A percentile compares a stretch with the other conserved stretches of the same genome.
phyloP scores from a whole-genome alignment of 257 asterid genomes.

The Nicotiana tomentosiformis region DNA sequence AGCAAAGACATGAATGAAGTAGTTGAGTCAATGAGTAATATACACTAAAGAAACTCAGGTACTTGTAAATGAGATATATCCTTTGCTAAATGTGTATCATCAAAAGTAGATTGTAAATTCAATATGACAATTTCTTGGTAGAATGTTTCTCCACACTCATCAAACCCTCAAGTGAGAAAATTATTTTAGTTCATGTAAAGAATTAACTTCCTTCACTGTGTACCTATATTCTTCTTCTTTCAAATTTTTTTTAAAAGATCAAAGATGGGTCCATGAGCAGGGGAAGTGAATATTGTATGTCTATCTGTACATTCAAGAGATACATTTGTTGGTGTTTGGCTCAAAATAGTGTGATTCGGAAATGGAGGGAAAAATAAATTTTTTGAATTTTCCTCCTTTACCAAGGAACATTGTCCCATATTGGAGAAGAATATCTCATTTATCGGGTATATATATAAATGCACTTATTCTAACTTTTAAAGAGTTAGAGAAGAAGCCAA shows the following conservation, averaged over 20 bases:
- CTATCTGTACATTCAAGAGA: too few relatives aligned
- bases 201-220: not conserved
- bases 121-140: not conserved
- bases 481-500: too few relatives aligned
- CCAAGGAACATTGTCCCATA: too few relatives aligned
- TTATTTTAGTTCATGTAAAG: not conserved
- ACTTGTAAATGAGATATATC: not conserved
- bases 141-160: not conserved
- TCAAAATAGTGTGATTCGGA: too few relatives aligned
- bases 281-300: too few relatives aligned
- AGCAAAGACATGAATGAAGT: conserved; percentile 42
- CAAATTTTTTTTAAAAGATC: not conserved
- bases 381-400: too few relatives aligned
- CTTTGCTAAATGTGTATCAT: not conserved
- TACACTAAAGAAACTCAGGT: not conserved
- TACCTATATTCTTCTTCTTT: not conserved
- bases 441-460: too few relatives aligned
- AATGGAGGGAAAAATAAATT: too few relatives aligned
- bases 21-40: not conserved
- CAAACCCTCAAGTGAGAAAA: not conserved
- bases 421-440: too few relatives aligned
- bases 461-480: too few relatives aligned
- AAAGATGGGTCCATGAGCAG: not conserved
- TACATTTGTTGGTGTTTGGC: too few relatives aligned
- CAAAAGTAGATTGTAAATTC: conserved; percentile 11